Conservation (phyloP, 2,329 filamentous ascomycete species). For the Botrytis byssoidea region DNA sequence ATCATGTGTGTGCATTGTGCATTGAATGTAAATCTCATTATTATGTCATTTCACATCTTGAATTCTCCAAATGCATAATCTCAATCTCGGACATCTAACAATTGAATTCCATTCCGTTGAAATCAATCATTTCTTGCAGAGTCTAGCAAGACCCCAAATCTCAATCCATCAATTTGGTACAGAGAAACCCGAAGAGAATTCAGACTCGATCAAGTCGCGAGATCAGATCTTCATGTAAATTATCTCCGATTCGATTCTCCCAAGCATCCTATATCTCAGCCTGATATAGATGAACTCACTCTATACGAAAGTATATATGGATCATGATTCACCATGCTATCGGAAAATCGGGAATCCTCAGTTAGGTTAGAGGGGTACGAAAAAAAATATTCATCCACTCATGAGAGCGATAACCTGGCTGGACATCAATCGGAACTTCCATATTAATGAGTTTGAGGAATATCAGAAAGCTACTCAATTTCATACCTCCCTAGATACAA, state of each 20-base stretch:
- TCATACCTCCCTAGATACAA: background rate
- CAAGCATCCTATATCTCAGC: slow-evolving; percentile 6
- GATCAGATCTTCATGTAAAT: background rate
- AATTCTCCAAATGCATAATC: background rate
- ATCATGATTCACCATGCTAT: background rate
- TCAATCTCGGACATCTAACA: background rate
- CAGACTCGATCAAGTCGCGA: background rate
- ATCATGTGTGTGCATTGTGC: background rate
- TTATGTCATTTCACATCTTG: background rate
- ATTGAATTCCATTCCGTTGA: background rate
- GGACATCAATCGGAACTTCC: background rate
- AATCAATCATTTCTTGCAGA: background rate
- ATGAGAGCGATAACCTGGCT: background rate
- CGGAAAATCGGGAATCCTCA: background rate
- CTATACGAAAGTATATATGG: background rate
- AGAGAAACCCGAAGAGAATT: background rate
- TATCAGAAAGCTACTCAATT: background rate
- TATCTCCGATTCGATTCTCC: slow-evolving; percentile 1
- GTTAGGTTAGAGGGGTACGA: background rate
- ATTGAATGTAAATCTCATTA: background rate
- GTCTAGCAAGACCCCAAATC: background rate
- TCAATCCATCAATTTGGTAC: background rate
- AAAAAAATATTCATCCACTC: background rate
- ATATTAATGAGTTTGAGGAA: background rate
- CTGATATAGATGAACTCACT: background rate